Conservation (phyloP, 2,329 filamentous ascomycete genomes). For the Cladosporium sp. region DNA sequence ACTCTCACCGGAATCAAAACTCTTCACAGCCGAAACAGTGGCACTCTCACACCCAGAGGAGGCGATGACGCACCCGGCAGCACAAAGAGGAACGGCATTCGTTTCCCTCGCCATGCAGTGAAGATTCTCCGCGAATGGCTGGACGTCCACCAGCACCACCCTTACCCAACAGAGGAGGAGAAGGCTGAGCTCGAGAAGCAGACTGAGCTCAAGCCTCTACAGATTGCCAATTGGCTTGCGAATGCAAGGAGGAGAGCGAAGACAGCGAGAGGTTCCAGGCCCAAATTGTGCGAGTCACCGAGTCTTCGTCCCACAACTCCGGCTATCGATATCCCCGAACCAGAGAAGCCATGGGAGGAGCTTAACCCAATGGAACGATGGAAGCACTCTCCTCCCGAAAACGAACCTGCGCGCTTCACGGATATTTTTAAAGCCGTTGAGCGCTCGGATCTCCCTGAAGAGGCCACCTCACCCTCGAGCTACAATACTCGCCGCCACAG, state of each 20-base stretch:
- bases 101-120: conserved; percentile 76
- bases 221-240: conserved; percentile 89
- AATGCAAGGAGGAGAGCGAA: conserved; percentile 83
- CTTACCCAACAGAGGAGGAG: conserved; percentile 83
- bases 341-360: conserved; percentile 36
- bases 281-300: conserved; percentile 50
- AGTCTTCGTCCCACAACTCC: conserved; percentile 58
- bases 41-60: conserved; percentile 17
- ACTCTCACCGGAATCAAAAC: conserved; percentile 35
- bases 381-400: conserved; percentile 64
- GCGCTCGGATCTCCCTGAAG: conserved; percentile 26
- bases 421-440: conserved; percentile 61
- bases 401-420: conserved; percentile 62
- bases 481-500: conserved; percentile 39
- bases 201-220: conserved; percentile 75
- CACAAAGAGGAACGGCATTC: conserved; percentile 52
- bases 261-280: conserved; percentile 58
- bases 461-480: conserved; percentile 31
- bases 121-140: conserved; percentile 83
- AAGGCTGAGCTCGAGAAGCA: conserved; percentile 73
- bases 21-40: conserved; percentile 24
- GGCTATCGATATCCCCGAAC: conserved; percentile 69
- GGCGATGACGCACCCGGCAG: conserved; percentile 32
- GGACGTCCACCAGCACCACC: conserved; percentile 71
- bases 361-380: conserved; percentile 66